A percentile compares a stretch with the other conserved stretches of the same genome.
Conservation (phyloP, 148 eudicot species). For the Oxyria digyna region DNA sequence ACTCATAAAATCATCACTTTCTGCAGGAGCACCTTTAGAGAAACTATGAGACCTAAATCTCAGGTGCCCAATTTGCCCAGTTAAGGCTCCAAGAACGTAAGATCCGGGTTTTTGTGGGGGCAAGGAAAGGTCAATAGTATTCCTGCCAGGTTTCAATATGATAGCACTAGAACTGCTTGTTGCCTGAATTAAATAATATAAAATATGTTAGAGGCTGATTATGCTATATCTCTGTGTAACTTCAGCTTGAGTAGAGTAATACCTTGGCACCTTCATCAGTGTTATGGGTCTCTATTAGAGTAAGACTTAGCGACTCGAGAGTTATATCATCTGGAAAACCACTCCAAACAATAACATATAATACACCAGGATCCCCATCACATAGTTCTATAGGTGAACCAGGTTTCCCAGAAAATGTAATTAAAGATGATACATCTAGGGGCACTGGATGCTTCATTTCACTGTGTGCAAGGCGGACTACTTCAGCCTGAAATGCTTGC, state of each 20-base stretch:
- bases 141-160: slow-evolving; percentile 76
- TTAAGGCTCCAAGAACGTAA: slow-evolving; percentile 91
- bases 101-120: slow-evolving; percentile 99
- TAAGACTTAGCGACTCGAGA: slow-evolving; percentile 86
- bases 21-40: slow-evolving; percentile 86
- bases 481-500: slow-evolving; percentile 84
- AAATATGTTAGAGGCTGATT: not conserved
- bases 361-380: slow-evolving; percentile 92
- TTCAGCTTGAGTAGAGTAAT: slow-evolving; percentile 9
- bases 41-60: slow-evolving; percentile 97
- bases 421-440: slow-evolving; percentile 84
- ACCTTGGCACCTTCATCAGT: slow-evolving; percentile 99
- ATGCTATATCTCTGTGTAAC: not conserved
- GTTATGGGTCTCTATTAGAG: slow-evolving; percentile 68
- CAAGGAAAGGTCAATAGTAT: slow-evolving; percentile 57
- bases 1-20: slow-evolving; percentile 97
- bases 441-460: slow-evolving; percentile 98
- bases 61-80: slow-evolving; percentile 91
- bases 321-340: slow-evolving; percentile 97
- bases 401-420: slow-evolving; percentile 83
- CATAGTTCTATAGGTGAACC: slow-evolving; percentile 79
- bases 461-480: slow-evolving; percentile 79
- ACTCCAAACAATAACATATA: slow-evolving; percentile 85
- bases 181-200: slow-evolving; percentile 32
- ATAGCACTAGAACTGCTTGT: slow-evolving; percentile 65